phyloP scores from a whole-genome alignment of 768 basidiomycete genomes.

The Clitopilus hobsonii region DNA sequence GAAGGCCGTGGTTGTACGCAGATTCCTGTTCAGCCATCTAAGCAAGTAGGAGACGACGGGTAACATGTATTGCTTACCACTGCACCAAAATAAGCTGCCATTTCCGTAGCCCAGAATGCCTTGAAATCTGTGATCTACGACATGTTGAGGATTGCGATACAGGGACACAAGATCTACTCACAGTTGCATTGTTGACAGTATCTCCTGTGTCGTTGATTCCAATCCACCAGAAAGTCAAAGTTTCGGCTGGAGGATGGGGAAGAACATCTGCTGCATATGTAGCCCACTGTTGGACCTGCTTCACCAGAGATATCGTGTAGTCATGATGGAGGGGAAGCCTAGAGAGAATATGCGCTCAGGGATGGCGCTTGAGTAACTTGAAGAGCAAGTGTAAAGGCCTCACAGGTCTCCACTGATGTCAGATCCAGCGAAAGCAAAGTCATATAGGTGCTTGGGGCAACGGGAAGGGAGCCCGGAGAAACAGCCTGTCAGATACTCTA shows the following conservation, averaged over 20 bases:
- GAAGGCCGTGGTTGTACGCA: slow-evolving; percentile 34
- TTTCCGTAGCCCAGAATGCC: slow-evolving; percentile 46
- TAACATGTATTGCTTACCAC: slow-evolving; percentile 31
- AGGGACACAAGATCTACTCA: neutral
- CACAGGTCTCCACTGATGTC: slow-evolving; percentile 39
- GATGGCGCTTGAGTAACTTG: neutral
- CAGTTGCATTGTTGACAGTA: slow-evolving; percentile 33
- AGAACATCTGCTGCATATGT: slow-evolving; percentile 37
- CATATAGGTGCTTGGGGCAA: slow-evolving; percentile 46
- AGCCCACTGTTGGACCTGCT: slow-evolving; percentile 47
- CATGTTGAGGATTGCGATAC: neutral
- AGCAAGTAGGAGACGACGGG: too few relatives aligned
- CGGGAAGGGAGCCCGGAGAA: slow-evolving; percentile 35
- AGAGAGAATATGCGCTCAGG: neutral
- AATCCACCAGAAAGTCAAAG: slow-evolving; percentile 53
- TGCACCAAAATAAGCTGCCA: slow-evolving; percentile 43
- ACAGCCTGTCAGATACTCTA: slow-evolving; percentile 51
- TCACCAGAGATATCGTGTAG: slow-evolving; percentile 41
- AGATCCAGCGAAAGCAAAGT: slow-evolving; percentile 52
- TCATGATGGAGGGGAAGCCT: slow-evolving; percentile 45
- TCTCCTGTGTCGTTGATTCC: slow-evolving; percentile 59
- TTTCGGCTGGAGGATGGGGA: slow-evolving; percentile 36
- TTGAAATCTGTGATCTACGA: slow-evolving; percentile 42
- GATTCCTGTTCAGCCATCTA: too few relatives aligned
- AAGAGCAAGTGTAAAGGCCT: slow-evolving; percentile 7